Evolutionary conservation across 495 filamentous ascomycete species (phyloP), one percentile per base, ranked within the genome.

Genomic region (Neurospora sp.): DNA sequence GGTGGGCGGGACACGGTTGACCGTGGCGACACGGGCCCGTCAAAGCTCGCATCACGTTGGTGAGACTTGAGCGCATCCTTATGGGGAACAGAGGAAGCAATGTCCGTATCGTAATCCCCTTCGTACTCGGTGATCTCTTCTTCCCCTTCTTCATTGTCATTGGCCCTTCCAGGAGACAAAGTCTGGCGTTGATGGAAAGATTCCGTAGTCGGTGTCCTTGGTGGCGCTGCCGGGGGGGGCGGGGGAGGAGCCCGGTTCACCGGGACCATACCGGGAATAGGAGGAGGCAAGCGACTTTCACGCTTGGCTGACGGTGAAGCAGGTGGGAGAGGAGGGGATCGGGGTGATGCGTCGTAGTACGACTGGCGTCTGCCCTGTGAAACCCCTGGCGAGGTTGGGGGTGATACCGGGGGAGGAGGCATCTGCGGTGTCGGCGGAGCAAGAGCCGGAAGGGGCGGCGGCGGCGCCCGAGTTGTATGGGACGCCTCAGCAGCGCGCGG

Each of bases 21-120:
- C 70, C 83, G 82, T 42, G 85, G 75, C 2, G 87, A 82, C 12
- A 77, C 80, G 35, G 72, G 81, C 39, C 88, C 88, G 39, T 90
- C 88, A 75, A 91, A 80, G 81, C 92, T 95, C 31, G 91, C 89
- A 46, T 94, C 93, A 62, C 90, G 88, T 39, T 88, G 90, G 82
- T 97, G 93, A 23, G 93, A 80, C 77, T 93, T 96, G 72, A 98
- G 80, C 5, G 96, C 95, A 84, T 97, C 96, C 82, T 96, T 96
- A 79, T 96, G 92, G 49, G 92, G 91, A 11, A 89, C 94, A 39
- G 93, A 91, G 62, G 96, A 92, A 2, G 92, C 95, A 76, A 99
- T 98, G 80, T 98, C 96, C 46, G 96, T 99, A 77, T 98, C 96
- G 80, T 99, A 98, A 79, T 98, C 96, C 23, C 95, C 96, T 80